These are phyloP conservation scores for Saccharomycopsis sp. DNA, from an alignment of 805 yeast species.

Conservation along the genomic window DNA sequence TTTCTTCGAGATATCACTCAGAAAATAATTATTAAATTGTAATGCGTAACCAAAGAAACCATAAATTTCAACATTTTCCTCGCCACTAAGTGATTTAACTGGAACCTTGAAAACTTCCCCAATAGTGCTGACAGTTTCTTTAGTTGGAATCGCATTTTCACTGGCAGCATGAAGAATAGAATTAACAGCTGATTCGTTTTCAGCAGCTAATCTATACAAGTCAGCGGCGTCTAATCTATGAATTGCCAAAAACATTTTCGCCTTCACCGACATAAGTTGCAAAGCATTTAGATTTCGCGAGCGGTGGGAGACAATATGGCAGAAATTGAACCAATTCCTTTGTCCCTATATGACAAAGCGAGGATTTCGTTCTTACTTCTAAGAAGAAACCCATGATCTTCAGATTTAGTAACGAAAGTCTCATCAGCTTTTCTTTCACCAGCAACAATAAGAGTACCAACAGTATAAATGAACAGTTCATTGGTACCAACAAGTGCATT, in stretches of 20 bases:
- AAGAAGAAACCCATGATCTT: not conserved
- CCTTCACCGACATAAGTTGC: conserved; percentile 34
- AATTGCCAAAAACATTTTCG: conserved; percentile 27
- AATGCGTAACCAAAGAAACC: no score
- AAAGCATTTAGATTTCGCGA: conserved; percentile 30
- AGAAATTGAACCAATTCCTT: conserved; percentile 26
- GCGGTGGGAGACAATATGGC: conserved; percentile 31
- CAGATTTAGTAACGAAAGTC: conserved; percentile 5
- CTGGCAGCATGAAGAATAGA: conserved; percentile 25
- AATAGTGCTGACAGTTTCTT: conserved; percentile 27
- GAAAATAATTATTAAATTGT: no score
- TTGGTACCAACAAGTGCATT: conserved; percentile 28
- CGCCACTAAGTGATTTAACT: conserved; percentile 20
- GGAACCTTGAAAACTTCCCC: conserved; percentile 23
- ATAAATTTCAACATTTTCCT: conserved; percentile 15
- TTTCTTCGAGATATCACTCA: no score
- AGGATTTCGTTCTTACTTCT: conserved; percentile 23
- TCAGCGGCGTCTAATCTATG: conserved; percentile 30
- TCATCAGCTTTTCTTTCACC: conserved; percentile 18
- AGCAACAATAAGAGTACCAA: conserved; percentile 22
- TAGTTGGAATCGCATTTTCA: conserved; percentile 24
- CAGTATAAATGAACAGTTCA: conserved; percentile 27
- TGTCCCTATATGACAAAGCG: conserved; percentile 21
- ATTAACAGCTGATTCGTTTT: conserved; percentile 26
- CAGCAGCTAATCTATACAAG: conserved; percentile 26